Evolutionary conservation across 495 filamentous ascomycete species (phyloP).

Genomic region (Tuber aestivum): DNA sequence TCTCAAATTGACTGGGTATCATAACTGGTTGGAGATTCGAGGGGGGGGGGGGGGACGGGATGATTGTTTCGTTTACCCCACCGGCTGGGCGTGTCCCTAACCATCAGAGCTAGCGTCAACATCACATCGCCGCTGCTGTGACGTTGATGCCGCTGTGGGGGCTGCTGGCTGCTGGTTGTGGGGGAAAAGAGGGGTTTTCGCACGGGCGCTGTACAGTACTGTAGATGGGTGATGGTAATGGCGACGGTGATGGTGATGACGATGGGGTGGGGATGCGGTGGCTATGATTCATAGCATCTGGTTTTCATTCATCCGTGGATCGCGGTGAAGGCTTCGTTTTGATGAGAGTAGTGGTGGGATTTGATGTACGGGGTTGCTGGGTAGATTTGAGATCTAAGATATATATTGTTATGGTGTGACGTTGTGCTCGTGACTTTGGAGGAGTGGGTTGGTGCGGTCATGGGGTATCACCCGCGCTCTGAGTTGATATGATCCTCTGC

Average conservation of each 20-base stretch:
- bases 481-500: background rate
- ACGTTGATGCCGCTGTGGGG: background rate
- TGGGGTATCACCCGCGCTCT: background rate
- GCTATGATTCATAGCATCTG: conserved; percentile 1
- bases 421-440: background rate
- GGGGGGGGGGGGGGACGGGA: background rate
- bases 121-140: background rate
- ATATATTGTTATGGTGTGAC: background rate
- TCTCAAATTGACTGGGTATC: background rate
- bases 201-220: background rate
- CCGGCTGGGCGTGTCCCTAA: background rate
- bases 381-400: background rate
- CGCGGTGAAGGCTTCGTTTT: background rate
- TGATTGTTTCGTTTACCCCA: background rate
- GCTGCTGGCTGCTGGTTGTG: background rate
- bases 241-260: background rate
- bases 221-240: background rate
- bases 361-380: background rate
- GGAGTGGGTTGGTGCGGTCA: background rate
- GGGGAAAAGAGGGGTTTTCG: background rate
- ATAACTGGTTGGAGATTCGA: background rate
- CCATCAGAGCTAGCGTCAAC: background rate
- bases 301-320: background rate
- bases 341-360: background rate
- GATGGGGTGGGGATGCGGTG: background rate